Conservation (phyloP, 2,329 filamentous ascomycete genomes). For the Colletotrichum musicola region DNA sequence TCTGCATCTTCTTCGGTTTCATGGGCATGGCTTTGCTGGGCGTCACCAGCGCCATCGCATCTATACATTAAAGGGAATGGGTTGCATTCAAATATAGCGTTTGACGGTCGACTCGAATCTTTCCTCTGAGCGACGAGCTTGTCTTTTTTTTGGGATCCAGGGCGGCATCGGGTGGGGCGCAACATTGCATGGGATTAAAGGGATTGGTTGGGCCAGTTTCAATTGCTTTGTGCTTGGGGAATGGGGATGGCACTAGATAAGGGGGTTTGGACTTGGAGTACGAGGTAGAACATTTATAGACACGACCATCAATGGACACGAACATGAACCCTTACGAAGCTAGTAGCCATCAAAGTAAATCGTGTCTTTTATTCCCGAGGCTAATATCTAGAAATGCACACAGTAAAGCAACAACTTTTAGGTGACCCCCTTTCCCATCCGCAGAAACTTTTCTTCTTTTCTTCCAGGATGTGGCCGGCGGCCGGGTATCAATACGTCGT, state of each 20-base stretch:
- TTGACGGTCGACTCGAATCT: neutral
- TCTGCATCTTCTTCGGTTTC: slow-evolving; percentile 86
- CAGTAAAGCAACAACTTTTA: slow-evolving; percentile 28
- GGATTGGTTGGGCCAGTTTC: too few relatives aligned
- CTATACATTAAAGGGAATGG: slow-evolving; percentile 25
- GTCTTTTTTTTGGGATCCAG: slow-evolving; percentile 9
- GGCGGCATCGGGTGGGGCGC: slow-evolving; percentile 7
- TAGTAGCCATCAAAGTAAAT: too few relatives aligned
- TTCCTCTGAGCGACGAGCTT: slow-evolving; percentile 11
- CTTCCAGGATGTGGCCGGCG: slow-evolving; percentile 12
- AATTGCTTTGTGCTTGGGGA: too few relatives aligned
- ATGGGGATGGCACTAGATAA: too few relatives aligned
- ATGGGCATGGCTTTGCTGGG: slow-evolving; percentile 90
- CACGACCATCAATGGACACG: too few relatives aligned
- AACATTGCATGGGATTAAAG: neutral
- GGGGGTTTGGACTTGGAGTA: too few relatives aligned
- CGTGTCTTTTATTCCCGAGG: too few relatives aligned
- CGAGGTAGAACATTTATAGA: too few relatives aligned
- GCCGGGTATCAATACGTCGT: slow-evolving; percentile 39
- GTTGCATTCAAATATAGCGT: neutral
- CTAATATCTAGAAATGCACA: too few relatives aligned
- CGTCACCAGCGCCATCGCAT: slow-evolving; percentile 75
- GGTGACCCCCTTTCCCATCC: slow-evolving; percentile 7
- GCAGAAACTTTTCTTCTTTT: neutral
- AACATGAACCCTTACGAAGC: too few relatives aligned